Base-by-base conservation (phyloP, 352 stramenopile species). In the Hyaloperonospora arabidopsidis region DNA sequence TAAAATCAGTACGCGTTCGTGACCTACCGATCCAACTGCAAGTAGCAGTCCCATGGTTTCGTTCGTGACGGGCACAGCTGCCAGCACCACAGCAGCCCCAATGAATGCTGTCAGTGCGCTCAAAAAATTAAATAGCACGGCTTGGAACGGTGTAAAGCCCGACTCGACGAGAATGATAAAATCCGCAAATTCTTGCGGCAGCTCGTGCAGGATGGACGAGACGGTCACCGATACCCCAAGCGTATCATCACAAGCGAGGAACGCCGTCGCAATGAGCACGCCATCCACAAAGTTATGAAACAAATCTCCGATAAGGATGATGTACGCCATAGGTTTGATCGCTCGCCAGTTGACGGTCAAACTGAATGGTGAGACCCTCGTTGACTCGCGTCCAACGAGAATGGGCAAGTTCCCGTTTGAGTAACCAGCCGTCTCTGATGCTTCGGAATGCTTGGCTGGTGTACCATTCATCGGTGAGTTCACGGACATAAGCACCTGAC, bases 281-380 rank as follows among this genome's bases (percentile, higher is more conserved):
- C 86, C 87, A 63, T 95, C 87, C 12, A 83, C 73, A 66, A 96
- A 96, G 75, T 94, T 94, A 60, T 96, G 82, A 55, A 94, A 86
- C 25, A 82, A 53, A 53, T 96, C 87, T 15, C 85, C 87, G n/a
- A 95, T 32, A 12, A 89, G 64, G 55, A 96, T 84, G 49, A 83
- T 76, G 57, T 75, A 79, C 6, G 70, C 70, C 70, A 79, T 79
- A 1, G 70, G 70, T 21, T 76, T 76, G 56, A 79, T 79, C 19
- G 21, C 36, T 10, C 47, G 21, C 70, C 70, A 79, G 6, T 76
- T 48, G 3, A 76, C 67, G 23, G 52, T 49, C 12, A 79, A 52
- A 25, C 52, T 67, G 39, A 65, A 75, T 35, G 19, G 59, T 21
- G 54, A 65, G 28, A 5, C 75, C 48, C 15, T 21, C 39, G 38